Base-by-base conservation (phyloP, 2,329 filamentous ascomycete genomes). In the Colletotrichum gigasporum region DNA sequence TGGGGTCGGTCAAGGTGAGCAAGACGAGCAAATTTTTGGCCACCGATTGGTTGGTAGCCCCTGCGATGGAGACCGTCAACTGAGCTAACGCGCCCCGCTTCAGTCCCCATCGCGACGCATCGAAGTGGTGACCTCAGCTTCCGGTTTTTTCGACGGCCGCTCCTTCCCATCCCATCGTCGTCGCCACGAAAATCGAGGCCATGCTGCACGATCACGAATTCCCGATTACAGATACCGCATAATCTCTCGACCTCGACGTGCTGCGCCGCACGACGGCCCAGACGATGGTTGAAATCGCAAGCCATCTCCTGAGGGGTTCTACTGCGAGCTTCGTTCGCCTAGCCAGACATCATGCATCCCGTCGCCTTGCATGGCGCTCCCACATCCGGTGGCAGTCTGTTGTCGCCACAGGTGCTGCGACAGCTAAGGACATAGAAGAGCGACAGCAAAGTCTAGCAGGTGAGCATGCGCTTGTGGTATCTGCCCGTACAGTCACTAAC, bases 281-380 rank as follows among this genome's bases (percentile, higher is more conserved):
- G 44, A 66, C 42, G 32, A 68, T 68, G 66, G 60, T 65, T 35
- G 30, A 55, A 44, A 18, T 65, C 37, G 60, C 55, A 42, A 34
- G 54, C 52, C 78, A 73, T 63, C 67, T 81, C 68, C 74, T 75
- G 73, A 78, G 77, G 73, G 76, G 76, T 68, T 72, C 80, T 56
- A 77, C 78, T 44, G 76, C 81, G 67, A 78, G 78, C 76, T 84
- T 86, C 74, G 76, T 84, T 68, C 83, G 81, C 67, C 77, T 86
- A 65, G 85, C 79, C 74, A 85, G 75, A 70, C 80, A 82, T 69
- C 79, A 80, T 55, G 78, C 81, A 55, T 79, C 78, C 65, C 74
- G 72, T 66, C 78, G 72, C 48, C 72, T 73, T 65, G 70, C 70
- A 66, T 76, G 74, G 72, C 72, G 74, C 66, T 68, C 70, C 52